Conservation (phyloP, 345 rosid genomes). For the Populus ilicifolia region DNA sequence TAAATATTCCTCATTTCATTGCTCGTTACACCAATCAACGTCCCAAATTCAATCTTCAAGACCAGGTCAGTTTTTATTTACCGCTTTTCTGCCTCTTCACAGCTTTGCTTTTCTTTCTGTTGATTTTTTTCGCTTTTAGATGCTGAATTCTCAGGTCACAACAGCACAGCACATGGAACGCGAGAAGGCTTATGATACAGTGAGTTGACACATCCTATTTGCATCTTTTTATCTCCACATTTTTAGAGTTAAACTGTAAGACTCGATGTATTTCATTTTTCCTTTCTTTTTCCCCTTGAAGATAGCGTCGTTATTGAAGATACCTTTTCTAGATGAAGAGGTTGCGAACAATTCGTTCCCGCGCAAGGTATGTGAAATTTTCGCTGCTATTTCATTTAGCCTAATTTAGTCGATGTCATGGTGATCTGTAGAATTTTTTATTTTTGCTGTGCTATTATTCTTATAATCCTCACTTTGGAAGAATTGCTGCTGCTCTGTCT, state of each 20-base stretch:
- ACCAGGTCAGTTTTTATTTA: slow-evolving; percentile 47
- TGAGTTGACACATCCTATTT: slow-evolving; percentile 29
- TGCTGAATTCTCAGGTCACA: slow-evolving; percentile 79
- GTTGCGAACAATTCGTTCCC: slow-evolving; percentile 61
- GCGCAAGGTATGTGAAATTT: slow-evolving; percentile 50
- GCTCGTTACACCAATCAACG: slow-evolving; percentile 54
- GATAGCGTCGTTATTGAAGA: slow-evolving; percentile 84
- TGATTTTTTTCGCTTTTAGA: slow-evolving; percentile 29
- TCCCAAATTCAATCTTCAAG: slow-evolving; percentile 49
- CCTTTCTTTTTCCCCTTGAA: slow-evolving; percentile 11
- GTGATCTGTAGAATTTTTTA: neutral
- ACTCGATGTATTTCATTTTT: neutral
- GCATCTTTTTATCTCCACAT: neutral
- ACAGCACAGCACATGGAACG: slow-evolving; percentile 73
- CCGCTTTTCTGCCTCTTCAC: neutral
- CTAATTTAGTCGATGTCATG: neutral
- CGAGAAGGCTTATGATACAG: slow-evolving; percentile 76
- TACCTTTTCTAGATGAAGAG: slow-evolving; percentile 76
- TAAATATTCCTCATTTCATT: slow-evolving; percentile 70
- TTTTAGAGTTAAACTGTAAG: neutral
- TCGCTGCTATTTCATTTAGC: neutral
- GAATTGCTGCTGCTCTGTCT: neutral
- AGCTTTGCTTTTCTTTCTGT: neutral
- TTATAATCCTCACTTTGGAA: neutral
- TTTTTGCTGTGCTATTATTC: neutral